Evolutionary conservation across 805 yeast genomes (phyloP).

Genomic region (Saturnispora silvae): DNA sequence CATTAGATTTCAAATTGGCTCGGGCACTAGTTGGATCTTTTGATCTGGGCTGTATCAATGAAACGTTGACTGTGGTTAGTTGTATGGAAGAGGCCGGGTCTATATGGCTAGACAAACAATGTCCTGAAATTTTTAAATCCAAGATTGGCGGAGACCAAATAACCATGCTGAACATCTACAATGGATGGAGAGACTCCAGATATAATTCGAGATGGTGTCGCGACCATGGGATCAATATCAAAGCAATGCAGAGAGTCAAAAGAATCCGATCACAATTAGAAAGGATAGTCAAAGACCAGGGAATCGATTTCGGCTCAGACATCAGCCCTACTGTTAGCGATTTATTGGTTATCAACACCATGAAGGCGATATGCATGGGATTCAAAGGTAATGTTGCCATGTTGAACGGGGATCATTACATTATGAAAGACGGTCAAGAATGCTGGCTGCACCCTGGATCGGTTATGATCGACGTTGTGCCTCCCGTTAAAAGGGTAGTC

Average conservation of each 20-base stretch:
- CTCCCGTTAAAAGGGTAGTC: neutral
- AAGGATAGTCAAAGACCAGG: slow-evolving; percentile 33
- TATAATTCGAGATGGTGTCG: slow-evolving; percentile 73
- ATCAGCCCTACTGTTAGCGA: neutral
- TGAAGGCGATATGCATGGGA: neutral
- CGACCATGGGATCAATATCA: slow-evolving; percentile 71
- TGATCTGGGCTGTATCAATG: slow-evolving; percentile 49
- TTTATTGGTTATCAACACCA: neutral
- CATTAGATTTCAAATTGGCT: slow-evolving; percentile 84
- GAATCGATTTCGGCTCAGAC: neutral
- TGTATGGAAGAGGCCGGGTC: slow-evolving; percentile 76
- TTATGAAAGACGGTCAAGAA: neutral
- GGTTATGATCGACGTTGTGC: neutral
- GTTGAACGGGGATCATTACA: slow-evolving; percentile 12
- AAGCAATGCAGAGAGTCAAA: slow-evolving; percentile 55
- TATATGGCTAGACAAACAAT: slow-evolving; percentile 61
- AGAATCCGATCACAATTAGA: slow-evolving; percentile 65
- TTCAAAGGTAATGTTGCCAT: slow-evolving; percentile 32
- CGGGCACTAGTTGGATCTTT: slow-evolving; percentile 61
- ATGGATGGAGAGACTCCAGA: slow-evolving; percentile 63
- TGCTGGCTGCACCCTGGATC: neutral
- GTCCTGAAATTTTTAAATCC: slow-evolving; percentile 45
- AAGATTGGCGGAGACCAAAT: slow-evolving; percentile 65
- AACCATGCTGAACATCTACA: slow-evolving; percentile 61
- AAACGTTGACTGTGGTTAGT: slow-evolving; percentile 63